phyloP scores from a whole-genome alignment of 257 asterid genomes.

The Fraxinus anomala region DNA sequence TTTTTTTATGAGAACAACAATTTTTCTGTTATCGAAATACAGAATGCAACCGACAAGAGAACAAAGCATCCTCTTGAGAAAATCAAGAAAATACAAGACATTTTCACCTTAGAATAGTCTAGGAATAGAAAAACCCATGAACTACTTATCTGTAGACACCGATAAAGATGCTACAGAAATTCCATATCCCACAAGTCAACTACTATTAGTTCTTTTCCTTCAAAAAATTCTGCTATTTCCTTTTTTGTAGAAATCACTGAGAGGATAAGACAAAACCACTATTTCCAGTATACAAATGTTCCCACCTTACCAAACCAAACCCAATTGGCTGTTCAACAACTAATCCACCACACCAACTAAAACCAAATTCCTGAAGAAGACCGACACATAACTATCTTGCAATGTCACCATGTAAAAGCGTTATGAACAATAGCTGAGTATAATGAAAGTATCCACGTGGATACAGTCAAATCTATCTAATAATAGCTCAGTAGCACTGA shows the following conservation, averaged over 20 bases:
- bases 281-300: not conserved
- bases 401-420: not conserved
- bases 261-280: too few species aligned
- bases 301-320: not conserved
- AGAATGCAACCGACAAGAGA: not conserved
- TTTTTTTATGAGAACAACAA: too few species aligned
- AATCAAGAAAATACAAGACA: not conserved
- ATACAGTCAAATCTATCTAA: not conserved
- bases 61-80: not conserved
- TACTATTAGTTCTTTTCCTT: not conserved
- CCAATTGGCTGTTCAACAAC: not conserved
- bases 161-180: not conserved
- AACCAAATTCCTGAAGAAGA: not conserved
- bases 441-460: not conserved
- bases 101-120: not conserved
- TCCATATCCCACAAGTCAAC: not conserved
- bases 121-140: not conserved
- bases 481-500: slow-evolving; percentile 7
- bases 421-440: not conserved
- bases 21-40: too few species aligned
- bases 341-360: too few species aligned
- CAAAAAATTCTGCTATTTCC: not conserved
- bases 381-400: too few species aligned
- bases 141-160: not conserved
- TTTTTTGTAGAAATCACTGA: not conserved